Conservation (phyloP, 148 eudicot species). For the Euryodendron excelsum region DNA sequence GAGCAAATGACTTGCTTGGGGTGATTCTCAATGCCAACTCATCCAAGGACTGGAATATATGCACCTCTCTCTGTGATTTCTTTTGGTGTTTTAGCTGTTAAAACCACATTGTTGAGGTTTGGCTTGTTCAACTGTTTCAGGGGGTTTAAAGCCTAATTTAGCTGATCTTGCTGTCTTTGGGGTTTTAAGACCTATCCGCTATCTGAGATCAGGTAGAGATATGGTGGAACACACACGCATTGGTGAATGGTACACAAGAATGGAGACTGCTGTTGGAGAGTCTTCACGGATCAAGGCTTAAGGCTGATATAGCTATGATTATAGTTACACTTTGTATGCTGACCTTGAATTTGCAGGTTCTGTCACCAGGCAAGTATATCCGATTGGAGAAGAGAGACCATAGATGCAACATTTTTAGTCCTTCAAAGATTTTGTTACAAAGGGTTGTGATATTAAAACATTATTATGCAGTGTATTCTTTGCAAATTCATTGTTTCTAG, state of each 20-base stretch:
- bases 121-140: slow-evolving; percentile 25
- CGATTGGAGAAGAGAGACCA: neutral
- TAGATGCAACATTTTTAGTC: neutral
- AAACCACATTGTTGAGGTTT: neutral
- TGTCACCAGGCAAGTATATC: neutral
- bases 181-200: slow-evolving; percentile 74
- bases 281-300: slow-evolving; percentile 51
- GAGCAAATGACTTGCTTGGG: neutral
- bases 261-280: slow-evolving; percentile 66
- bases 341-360: neutral
- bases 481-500: neutral
- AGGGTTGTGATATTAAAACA: neutral
- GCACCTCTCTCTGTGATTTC: neutral
- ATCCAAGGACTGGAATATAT: neutral
- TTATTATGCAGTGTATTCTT: neutral
- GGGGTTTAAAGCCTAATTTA: slow-evolving; percentile 68
- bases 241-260: slow-evolving; percentile 78
- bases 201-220: slow-evolving; percentile 68
- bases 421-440: neutral
- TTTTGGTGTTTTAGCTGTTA: neutral
- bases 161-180: slow-evolving; percentile 88
- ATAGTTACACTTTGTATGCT: neutral
- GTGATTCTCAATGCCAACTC: neutral
- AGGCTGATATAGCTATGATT: neutral
- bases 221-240: slow-evolving; percentile 79